Base-by-base conservation (phyloP, 768 basidiomycete genomes). In the Boletus reticulatus region DNA sequence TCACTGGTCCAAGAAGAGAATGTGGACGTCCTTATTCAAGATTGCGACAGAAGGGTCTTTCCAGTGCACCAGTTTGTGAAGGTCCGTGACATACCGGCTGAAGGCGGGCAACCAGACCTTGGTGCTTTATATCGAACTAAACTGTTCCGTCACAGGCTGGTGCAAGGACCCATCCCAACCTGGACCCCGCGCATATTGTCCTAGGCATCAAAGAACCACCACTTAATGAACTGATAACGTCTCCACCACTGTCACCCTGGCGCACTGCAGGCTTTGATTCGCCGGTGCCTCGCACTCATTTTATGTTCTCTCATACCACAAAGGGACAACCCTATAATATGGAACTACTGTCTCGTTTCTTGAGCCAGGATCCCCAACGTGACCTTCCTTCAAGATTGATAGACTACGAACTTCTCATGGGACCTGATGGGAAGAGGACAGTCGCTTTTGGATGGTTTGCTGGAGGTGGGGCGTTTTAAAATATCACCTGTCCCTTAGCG, bases 361-460 rank as follows among this genome's bases (percentile, higher is more conserved):
- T 88, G 9, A 71, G 71, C 4, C 66, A 68, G 44, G 49, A 73
- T 47, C 42, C 61, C 36, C 49, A 44, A 3, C 48, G 48, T 7
- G 48, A 57, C 36, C 41, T 59, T 52, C 66, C 75, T 6, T 81
- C 85, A 2, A 76, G 80, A 3, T 70, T 96, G 14, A 79, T 97
- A 50, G 94, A 97, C 69, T 94, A 92, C 63, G 94, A 97, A 65
- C 80, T 94, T 4, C 72, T 97, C 24, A 88, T 83, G 3, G 80
- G 73, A 22, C 57, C 67, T 6, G 73, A 75, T 24, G 89, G 87
- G 4, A 88, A 88, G 68, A 76, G 94, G 20, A 89, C 88, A 0
- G 91, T 94, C 17, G 93, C 87, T 0, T 96, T 97, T 73, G 94
- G 94, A 1, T 94, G 87, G 85, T 92, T 88, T 62, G 94, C 94